Percentiles rank a stretch among this genome's conserved stretches.
phyloP scores from a whole-genome alignment of 805 yeast species.

The Ogataea dorogensis region DNA sequence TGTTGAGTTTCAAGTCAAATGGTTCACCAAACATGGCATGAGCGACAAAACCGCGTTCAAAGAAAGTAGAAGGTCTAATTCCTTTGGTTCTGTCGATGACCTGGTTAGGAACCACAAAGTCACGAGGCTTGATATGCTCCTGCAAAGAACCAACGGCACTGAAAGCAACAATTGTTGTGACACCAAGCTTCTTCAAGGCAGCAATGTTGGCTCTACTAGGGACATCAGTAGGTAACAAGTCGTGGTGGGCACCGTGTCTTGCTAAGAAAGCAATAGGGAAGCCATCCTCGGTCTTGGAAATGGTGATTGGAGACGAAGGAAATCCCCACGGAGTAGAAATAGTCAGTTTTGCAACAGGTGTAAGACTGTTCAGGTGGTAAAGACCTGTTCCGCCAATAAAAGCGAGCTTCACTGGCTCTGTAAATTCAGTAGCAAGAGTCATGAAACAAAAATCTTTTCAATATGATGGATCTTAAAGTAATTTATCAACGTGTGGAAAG shows the following conservation, averaged over 20 bases:
- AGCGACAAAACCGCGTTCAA: conserved; percentile 91
- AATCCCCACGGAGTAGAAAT: conserved; percentile 96
- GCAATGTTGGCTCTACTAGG: conserved; percentile 95
- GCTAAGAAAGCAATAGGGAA: conserved; percentile 91
- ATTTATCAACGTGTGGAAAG: background rate
- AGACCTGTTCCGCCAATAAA: conserved; percentile 99
- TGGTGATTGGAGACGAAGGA: conserved; percentile 91
- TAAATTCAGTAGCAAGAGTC: conserved; percentile 36
- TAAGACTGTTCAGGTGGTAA: conserved; percentile 76
- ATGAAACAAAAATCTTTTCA: conserved; percentile 4
- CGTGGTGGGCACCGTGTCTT: conserved; percentile 91
- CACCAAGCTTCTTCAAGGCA: conserved; percentile 85
- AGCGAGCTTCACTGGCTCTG: conserved; percentile 74
- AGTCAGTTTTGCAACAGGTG: conserved; percentile 81
- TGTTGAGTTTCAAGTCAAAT: conserved; percentile 72
- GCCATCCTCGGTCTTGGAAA: conserved; percentile 73
- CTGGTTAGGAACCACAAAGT: conserved; percentile 95
- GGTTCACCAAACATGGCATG: conserved; percentile 98
- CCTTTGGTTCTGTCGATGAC: conserved; percentile 97
- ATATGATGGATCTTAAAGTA: conserved; percentile 1
- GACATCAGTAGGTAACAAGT: conserved; percentile 85
- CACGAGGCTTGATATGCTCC: conserved; percentile 86
- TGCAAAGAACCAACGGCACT: conserved; percentile 96
- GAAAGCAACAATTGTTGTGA: conserved; percentile 84
- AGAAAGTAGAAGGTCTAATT: conserved; percentile 83